Evolutionary conservation across 768 basidiomycete species (phyloP).

Genomic region (Hypsizygus marmoreus): DNA sequence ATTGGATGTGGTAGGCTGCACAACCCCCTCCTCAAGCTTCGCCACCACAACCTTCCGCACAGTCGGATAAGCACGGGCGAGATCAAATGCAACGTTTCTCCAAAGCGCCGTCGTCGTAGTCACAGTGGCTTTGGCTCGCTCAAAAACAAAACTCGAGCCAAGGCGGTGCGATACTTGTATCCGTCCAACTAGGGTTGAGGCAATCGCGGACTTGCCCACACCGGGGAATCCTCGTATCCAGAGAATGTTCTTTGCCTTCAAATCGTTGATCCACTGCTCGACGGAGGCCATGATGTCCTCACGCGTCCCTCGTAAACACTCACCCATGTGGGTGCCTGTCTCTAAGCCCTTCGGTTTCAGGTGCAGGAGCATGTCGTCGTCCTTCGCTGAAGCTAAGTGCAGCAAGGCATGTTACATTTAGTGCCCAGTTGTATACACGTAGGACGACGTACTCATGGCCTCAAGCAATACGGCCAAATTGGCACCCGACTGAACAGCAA

Average conservation of each 20-base stretch:
- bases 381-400: conserved; percentile 9
- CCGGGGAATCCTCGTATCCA: conserved; percentile 24
- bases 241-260: conserved; percentile 19
- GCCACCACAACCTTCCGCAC: conserved; percentile 12
- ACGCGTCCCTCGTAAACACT: conserved; percentile 19
- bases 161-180: conserved; percentile 5
- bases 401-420: not conserved
- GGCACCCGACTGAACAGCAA: conserved; percentile 20
- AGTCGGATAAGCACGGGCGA: conserved; percentile 16
- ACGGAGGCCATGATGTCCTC: not conserved
- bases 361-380: conserved; percentile 13
- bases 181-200: conserved; percentile 10
- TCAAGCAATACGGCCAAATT: conserved; percentile 16
- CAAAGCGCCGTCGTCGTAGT: conserved; percentile 16
- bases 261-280: conserved; percentile 11
- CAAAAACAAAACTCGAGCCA: conserved; percentile 18
- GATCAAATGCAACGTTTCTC: conserved; percentile 21
- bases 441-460: conserved; percentile 8
- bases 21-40: conserved; percentile 14
- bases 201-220: conserved; percentile 25
- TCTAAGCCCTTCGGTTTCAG: conserved; percentile 14
- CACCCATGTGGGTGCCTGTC: not conserved
- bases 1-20: conserved; percentile 16
- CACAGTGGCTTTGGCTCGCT: conserved; percentile 11
- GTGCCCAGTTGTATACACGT: too few relatives aligned